Percentiles rank a stretch among this genome's conserved stretches.
Conservation (phyloP, 768 basidiomycete species). For the Mycena maculata region DNA sequence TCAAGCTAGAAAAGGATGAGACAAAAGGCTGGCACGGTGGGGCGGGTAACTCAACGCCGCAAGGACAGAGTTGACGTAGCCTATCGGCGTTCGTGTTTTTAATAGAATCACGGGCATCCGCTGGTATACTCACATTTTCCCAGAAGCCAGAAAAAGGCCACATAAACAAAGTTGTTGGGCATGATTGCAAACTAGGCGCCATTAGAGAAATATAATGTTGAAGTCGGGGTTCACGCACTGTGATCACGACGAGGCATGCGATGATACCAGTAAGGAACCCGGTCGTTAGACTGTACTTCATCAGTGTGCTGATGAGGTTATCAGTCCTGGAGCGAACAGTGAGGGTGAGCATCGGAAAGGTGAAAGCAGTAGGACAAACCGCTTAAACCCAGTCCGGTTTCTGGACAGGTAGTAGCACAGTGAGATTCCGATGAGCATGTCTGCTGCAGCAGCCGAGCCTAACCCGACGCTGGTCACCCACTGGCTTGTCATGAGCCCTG, state of each 20-base stretch:
- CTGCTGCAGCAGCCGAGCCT: constrained; percentile 60
- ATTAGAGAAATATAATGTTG: neutral
- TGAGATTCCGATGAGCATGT: constrained; percentile 60
- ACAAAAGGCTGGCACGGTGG: constrained; percentile 5
- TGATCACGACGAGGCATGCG: constrained; percentile 54
- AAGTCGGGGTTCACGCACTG: constrained; percentile 39
- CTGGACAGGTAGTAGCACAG: constrained; percentile 62
- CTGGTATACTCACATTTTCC: constrained; percentile 56
- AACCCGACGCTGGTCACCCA: constrained; percentile 64
- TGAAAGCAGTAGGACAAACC: constrained; percentile 40
- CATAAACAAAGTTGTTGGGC: constrained; percentile 60
- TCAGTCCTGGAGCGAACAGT: constrained; percentile 49
- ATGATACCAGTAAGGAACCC: constrained; percentile 58
- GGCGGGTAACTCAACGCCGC: constrained; percentile 54
- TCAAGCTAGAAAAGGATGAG: constrained; percentile 48
- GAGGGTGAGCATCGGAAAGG: neutral
- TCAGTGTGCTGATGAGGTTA: constrained; percentile 56
- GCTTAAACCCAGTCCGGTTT: constrained; percentile 58
- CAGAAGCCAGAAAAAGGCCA: constrained; percentile 63
- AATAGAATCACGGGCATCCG: no score
- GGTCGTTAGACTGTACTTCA: constrained; percentile 58
- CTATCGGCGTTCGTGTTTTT: constrained; percentile 37
- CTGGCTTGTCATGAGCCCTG: constrained; percentile 54
- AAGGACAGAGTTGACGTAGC: constrained; percentile 64
- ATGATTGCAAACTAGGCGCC: constrained; percentile 53